These are phyloP conservation scores for Beauveria medogensis DNA, from an alignment of 2,329 filamentous ascomycete genomes.

Conservation along the genomic window DNA sequence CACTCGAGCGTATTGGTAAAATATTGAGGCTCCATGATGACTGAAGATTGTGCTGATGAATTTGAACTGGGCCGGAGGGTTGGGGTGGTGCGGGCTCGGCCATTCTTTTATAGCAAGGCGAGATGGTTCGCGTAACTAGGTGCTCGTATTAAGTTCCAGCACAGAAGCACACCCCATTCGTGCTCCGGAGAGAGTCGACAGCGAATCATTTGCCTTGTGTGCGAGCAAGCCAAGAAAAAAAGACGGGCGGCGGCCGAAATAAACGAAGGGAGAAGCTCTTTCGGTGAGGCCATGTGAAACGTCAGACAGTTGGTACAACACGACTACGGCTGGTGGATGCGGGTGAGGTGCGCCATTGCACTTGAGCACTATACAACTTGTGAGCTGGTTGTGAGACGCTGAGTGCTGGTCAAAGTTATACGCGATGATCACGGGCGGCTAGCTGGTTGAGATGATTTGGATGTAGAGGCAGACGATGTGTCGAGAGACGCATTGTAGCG, in stretches of 20 bases:
- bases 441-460: neutral
- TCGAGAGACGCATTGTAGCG: neutral
- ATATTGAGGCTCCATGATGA: neutral
- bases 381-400: neutral
- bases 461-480: neutral
- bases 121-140: neutral
- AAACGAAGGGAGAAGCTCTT: neutral
- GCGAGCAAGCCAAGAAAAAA: neutral
- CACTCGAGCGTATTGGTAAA: neutral
- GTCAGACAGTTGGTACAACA: neutral
- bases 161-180: neutral
- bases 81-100: neutral
- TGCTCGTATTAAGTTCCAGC: neutral
- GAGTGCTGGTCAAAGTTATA: neutral
- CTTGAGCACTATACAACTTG: neutral
- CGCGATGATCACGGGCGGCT: neutral
- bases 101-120: neutral
- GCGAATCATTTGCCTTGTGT: neutral
- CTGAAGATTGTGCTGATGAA: neutral
- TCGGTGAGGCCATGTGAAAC: slow-evolving; percentile 7
- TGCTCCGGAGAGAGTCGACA: neutral
- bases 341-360: neutral
- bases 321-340: neutral
- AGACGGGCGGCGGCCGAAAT: neutral
- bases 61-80: no score